These are phyloP conservation scores for Bruguiera parviflora DNA, from an alignment of 345 rosid species.

Conservation along the genomic window DNA sequence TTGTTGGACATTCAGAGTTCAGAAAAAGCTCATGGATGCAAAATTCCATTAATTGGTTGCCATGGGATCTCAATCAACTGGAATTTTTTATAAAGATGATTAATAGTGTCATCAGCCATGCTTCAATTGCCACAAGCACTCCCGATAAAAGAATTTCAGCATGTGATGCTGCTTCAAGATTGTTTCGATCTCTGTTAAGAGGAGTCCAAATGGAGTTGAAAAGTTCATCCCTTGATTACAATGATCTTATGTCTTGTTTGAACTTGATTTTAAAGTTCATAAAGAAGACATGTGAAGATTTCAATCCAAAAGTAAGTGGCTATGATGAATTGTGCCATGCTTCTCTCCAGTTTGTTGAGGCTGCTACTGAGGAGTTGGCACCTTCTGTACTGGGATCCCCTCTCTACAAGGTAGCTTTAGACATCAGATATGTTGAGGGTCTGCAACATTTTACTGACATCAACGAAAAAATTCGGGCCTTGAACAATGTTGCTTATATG, in stretches of 20 bases:
- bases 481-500: conserved; percentile 27
- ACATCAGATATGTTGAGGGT: conserved; percentile 33
- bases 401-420: conserved; percentile 45
- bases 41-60: conserved; percentile 49
- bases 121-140: conserved; percentile 12
- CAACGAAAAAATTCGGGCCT: conserved; percentile 17
- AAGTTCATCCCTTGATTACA: conserved; percentile 25
- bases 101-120: conserved; percentile 26
- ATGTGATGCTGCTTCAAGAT: conserved; percentile 38
- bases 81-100: conserved; percentile 35
- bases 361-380: conserved; percentile 39
- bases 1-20: conserved; percentile 23
- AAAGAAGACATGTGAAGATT: conserved; percentile 30
- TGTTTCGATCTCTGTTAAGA: conserved; percentile 47
- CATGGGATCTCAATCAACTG: conserved; percentile 41
- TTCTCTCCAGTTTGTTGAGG: conserved; percentile 35
- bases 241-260: conserved; percentile 37
- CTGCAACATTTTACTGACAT: conserved; percentile 18
- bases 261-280: conserved; percentile 36
- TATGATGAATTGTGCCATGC: conserved; percentile 11
- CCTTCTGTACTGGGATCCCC: conserved; percentile 49
- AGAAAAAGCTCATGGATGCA: conserved; percentile 24
- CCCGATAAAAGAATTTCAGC: conserved; percentile 29
- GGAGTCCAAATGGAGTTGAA: conserved; percentile 40
- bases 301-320: conserved; percentile 14